Evolutionary conservation across 495 filamentous ascomycete species (phyloP).

Genomic region (Aspergillus conjunctus): DNA sequence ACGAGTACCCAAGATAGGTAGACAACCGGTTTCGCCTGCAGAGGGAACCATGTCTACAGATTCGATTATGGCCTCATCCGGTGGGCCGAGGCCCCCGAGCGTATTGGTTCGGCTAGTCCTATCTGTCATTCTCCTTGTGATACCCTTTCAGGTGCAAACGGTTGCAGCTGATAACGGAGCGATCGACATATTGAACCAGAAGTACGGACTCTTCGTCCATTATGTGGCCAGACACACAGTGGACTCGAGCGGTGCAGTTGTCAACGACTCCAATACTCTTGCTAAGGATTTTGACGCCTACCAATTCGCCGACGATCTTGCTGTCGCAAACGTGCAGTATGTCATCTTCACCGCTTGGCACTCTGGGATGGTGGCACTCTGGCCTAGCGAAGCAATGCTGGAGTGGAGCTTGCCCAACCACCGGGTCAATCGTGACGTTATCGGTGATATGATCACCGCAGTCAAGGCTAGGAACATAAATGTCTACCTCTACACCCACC

Average conservation of each 20-base stretch:
- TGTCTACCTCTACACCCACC: neutral
- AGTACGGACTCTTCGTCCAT: neutral
- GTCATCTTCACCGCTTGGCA: neutral
- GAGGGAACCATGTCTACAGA: no score
- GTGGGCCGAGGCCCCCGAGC: no score
- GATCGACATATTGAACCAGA: neutral
- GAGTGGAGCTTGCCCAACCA: neutral
- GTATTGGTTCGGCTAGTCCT: no score
- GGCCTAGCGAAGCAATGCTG: neutral
- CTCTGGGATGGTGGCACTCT: neutral
- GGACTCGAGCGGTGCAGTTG: neutral
- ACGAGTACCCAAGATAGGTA: no score
- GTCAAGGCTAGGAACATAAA: neutral
- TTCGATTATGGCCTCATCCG: no score
- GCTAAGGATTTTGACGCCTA: neutral
- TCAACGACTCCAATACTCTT: neutral
- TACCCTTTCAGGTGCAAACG: no score
- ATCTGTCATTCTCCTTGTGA: no score
- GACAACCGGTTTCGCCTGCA: no score
- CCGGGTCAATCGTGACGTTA: neutral
- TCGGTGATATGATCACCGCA: neutral
- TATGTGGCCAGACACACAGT: neutral
- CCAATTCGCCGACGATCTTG: neutral
- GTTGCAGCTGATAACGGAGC: neutral
- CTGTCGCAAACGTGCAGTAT: neutral